Evolutionary conservation across 225 moss, liverwort and hornwort species (phyloP).

Genomic region (Lunularia cruciata): DNA sequence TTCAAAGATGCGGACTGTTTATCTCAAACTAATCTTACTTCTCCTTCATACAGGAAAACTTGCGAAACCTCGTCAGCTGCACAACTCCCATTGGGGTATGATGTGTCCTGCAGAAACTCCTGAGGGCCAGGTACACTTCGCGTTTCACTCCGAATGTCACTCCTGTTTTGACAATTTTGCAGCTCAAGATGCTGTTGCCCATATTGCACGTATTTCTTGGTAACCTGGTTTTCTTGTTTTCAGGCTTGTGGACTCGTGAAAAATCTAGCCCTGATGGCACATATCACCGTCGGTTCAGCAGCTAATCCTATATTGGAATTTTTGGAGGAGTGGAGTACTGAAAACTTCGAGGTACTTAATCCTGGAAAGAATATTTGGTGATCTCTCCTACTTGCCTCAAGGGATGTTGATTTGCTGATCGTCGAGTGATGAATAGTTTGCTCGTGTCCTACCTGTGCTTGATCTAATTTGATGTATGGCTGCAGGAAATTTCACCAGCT

Average conservation of each 20-base stretch:
- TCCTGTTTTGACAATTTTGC: neutral
- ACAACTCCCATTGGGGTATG: constrained; percentile 99
- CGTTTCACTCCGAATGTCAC: neutral
- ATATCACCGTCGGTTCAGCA: constrained; percentile 96
- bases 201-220: neutral
- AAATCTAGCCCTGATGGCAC: constrained; percentile 98
- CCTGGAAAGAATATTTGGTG: no score
- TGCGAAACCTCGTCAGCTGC: constrained; percentile 98
- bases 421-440: neutral
- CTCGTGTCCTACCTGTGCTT: no score
- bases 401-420: neutral
- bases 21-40: no score
- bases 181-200: neutral
- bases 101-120: constrained; percentile 99
- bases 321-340: constrained; percentile 99
- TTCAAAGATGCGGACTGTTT: no score
- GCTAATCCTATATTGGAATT: constrained; percentile 98
- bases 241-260: constrained; percentile 96
- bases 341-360: constrained; percentile 80
- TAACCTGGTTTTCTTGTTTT: neutral
- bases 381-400: no score
- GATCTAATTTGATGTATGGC: neutral
- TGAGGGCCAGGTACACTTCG: constrained; percentile 63
- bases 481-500: constrained; percentile 90
- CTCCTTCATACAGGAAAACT: constrained; percentile 60